Evolutionary conservation across 768 basidiomycete species (phyloP), one percentile per base, ranked within the genome.

Genomic region (Suillus subalutaceus): DNA sequence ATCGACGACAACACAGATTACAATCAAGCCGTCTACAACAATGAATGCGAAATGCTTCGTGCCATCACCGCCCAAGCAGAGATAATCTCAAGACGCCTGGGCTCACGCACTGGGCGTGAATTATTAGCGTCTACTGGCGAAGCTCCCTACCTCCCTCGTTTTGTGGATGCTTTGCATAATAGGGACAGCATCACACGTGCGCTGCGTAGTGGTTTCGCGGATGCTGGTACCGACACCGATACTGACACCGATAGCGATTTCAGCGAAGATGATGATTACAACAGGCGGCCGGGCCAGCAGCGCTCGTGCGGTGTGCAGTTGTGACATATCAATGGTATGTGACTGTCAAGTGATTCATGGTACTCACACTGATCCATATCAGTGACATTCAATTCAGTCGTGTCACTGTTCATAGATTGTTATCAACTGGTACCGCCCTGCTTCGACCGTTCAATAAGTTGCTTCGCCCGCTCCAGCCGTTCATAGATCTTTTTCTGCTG

Each of bases 221-320:
- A 48, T 12, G 10, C 46, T 2, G 5, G 46, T 48, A 48, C 46
- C 4, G 10, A 48, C n/a, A 48, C n/a, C 0, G 18, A 44, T 2
- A 6, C 43, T 2, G 10, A 46, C 20, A 12, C 4, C 4, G n/a
- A 46, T 35, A 35, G 35, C 35, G 6, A 35, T 15, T 10, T 1
- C 8, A 20, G n/a, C 2, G 5, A 48, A n/a, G n/a, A 48, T 5
- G 46, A 48, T n/a, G 10, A 12, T n/a, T 5, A 1, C 40, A n/a
- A 0, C 2, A 0, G 46, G n/a, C 10, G 20, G n/a, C n/a, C 2
- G 10, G 12, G 6, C n/a, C n/a, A 6, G n/a, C n/a, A 48, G n/a
- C 9, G 12, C 20, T 18, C 2, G 1, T 46, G 9, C 1, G 9
- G 44, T 20, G 9, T 48, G n/a, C 9, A 46, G 20, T 10, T 46